Conservation (phyloP, 176 grass and related monocot genomes). For the Juncus effusus region DNA sequence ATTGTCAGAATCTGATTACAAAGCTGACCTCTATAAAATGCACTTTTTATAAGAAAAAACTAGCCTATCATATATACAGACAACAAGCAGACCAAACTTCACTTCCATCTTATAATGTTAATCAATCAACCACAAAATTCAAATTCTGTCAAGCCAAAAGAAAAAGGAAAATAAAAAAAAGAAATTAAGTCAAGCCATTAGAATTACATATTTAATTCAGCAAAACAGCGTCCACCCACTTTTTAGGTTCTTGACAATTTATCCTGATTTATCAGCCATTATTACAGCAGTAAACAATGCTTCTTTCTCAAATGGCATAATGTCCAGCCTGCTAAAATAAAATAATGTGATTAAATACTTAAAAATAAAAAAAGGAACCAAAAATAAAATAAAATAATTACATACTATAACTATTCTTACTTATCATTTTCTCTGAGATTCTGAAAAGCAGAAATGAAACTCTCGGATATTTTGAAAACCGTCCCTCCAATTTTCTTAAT, state of each 20-base stretch:
- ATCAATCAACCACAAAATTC: too few relatives aligned
- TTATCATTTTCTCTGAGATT: constrained; percentile 44
- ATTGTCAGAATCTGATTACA: too few relatives aligned
- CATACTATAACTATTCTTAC: constrained; percentile 29
- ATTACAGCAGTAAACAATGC: constrained; percentile 59
- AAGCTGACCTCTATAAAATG: too few relatives aligned
- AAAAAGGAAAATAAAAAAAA: too few relatives aligned
- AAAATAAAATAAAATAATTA: constrained; percentile 7
- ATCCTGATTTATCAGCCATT: constrained; percentile 29
- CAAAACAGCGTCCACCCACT: too few relatives aligned
- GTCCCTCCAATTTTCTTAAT: constrained; percentile 51
- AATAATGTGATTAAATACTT: not conserved
- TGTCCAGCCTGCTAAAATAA: constrained; percentile 43
- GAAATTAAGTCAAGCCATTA: too few relatives aligned
- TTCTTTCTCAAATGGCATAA: constrained; percentile 69
- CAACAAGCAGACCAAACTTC: constrained; percentile 1
- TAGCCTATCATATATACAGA: not conserved
- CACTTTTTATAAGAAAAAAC: not conserved
- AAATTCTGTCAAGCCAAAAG: too few relatives aligned
- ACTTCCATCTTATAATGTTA: not conserved
- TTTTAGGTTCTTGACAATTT: not conserved
- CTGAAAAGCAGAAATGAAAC: constrained; percentile 58
- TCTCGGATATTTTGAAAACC: constrained; percentile 54
- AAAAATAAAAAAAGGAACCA: not conserved
- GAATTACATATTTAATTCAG: too few relatives aligned